phyloP scores from a whole-genome alignment of 306 rosid genomes.

The Crataegus laevigata region DNA sequence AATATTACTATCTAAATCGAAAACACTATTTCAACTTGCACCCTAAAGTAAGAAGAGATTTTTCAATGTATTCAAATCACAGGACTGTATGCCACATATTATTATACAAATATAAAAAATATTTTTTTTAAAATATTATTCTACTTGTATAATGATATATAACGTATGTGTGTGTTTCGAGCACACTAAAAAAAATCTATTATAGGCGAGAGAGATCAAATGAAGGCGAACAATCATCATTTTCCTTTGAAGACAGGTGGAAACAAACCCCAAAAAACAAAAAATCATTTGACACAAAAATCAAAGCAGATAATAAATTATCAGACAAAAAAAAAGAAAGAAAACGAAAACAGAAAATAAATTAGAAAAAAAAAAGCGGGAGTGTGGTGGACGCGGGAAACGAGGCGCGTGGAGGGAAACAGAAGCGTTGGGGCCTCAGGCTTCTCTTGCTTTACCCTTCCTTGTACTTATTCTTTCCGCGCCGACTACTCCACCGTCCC shows the following conservation, averaged over 20 bases:
- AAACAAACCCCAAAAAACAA: not conserved
- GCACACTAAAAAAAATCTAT: too few species aligned
- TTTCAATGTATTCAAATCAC: fast-evolving
- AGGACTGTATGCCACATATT: too few species aligned
- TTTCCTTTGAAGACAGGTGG: too few species aligned
- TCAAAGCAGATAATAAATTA: not conserved
- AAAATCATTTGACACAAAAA: not conserved
- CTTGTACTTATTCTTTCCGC: constrained; percentile 25
- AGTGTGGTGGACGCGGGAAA: constrained; percentile 4
- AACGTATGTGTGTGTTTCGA: too few species aligned
- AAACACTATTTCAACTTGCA: too few species aligned
- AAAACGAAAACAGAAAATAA: not conserved
- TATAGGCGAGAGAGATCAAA: too few species aligned
- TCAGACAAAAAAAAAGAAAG: not conserved
- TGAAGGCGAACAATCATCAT: too few species aligned
- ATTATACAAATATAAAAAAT: too few species aligned
- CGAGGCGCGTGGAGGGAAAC: constrained; percentile 18
- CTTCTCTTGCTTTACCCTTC: not conserved
- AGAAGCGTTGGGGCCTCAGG: not conserved
- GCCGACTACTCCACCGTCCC: constrained; percentile 34
- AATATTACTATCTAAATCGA: too few species aligned
- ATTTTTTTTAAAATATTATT: fast-evolving
- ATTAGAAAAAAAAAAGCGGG: not conserved
- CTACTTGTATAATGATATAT: too few species aligned
- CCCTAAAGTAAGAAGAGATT: too few species aligned